Evolutionary conservation across 495 filamentous ascomycete species (phyloP), one percentile per base, ranked within the genome.

Genomic region (Cercophora scortea): DNA sequence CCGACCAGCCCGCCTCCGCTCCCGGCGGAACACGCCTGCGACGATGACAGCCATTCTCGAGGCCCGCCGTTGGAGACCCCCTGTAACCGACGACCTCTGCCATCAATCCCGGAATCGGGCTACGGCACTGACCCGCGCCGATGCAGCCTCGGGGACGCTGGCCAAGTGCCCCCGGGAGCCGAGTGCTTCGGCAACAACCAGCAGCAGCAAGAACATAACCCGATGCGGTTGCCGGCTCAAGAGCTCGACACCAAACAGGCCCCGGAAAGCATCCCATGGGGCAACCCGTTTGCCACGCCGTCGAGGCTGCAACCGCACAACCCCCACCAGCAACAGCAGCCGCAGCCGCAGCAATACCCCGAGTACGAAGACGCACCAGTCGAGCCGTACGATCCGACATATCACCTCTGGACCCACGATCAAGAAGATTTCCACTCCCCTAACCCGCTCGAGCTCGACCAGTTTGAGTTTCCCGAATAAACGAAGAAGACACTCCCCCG

Each of bases 71-170:
- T 32, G 19, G 35, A 19, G 34, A 33, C 25, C 10, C 39, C 42
- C 32, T 35, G 47, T 9, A 43, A 34, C 32, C 46, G 47, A 10
- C 47, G 52, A 1, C 48, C 45, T 0, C 59, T 45, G 1, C 42
- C 57, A 3, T 62, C 62, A 12, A 56, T 61, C 32, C 46, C 62
- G 9, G 62, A 65, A 54, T 65, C 62, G 18, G 62, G 54, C 12
- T 65, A 65, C 35, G 51, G 39, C 17, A 63, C 58, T n/a, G 55
- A 62, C 25, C 42, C 53, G 5, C 32, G 62, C 17, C 51, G 61
- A 17, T 47, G 58, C 45, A 65, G 62, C 34, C 41, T 65, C 9
- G 55, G 55, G 32, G 58, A 61, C 10, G 16, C 50, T 15, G 32
- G 44, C 8, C 32, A 53, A 18, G 35, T 10, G 18, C 17, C 25